A percentile compares a stretch with the other conserved stretches of the same genome.
Evolutionary conservation across 116 monocot species (phyloP).

Genomic region (Zostera marina): DNA sequence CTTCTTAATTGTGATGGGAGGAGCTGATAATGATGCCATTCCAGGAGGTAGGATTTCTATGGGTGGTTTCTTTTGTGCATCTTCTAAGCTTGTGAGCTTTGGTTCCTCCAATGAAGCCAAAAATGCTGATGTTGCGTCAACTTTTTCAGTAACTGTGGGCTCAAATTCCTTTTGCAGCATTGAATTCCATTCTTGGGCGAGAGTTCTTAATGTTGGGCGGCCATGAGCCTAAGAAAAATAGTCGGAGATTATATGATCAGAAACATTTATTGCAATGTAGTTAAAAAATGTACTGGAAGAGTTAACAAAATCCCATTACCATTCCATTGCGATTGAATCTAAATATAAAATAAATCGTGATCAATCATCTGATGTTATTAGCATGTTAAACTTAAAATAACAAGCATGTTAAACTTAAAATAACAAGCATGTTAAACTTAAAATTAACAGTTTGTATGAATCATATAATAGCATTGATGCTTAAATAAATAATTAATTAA

Average conservation of each 20-base stretch:
- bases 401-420: too few relatives aligned
- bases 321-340: neutral
- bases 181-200: constrained; percentile 69
- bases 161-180: constrained; percentile 86
- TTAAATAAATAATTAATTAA: too few relatives aligned
- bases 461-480: too few relatives aligned
- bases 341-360: neutral
- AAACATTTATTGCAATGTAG: neutral
- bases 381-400: too few relatives aligned
- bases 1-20: constrained; percentile 74
- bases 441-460: too few relatives aligned
- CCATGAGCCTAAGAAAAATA: constrained; percentile 64
- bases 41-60: constrained; percentile 97
- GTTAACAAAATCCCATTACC: neutral
- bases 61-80: constrained; percentile 84
- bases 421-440: too few relatives aligned
- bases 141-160: constrained; percentile 43
- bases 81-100: constrained; percentile 68
- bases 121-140: constrained; percentile 82
- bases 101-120: constrained; percentile 92
- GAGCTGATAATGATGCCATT: constrained; percentile 79
- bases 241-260: neutral
- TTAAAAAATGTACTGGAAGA: neutral
- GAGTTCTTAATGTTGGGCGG: constrained; percentile 65
- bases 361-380: too few relatives aligned